Base-by-base conservation (phyloP, 2,329 filamentous ascomycete genomes). In the Fusarium paranaense region DNA sequence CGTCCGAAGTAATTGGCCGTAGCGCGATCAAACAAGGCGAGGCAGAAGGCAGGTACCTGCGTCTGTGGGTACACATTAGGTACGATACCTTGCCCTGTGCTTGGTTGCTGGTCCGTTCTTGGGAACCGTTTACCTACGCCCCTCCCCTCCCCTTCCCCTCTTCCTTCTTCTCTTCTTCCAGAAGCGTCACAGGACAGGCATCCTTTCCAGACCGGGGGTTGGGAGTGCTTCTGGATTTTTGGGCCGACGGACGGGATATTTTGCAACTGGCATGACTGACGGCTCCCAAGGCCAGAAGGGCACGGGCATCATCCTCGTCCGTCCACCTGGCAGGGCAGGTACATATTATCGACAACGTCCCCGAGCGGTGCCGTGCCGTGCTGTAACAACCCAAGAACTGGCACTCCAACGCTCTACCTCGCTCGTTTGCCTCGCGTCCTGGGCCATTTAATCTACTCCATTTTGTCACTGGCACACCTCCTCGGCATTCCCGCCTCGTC, bases 331-430 rank as follows among this genome's bases (percentile, higher is more conserved):
- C 71, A 64, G 76, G 72, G 63, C 71, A 64, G 76, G 76, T 78
- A 78, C 76, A 73, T 52, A 52, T 78, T 71, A 77, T 77, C 76
- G 65, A 63, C 69, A 78, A 71, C 71, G 59, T 77, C 76, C 76
- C 76, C 74, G 64, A 57, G 60, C 66, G 40, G 40, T 22, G 60
- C 66, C 56, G 59, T 71, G 70, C 40, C 60, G 59, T 71, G 70
- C 40, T 76, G 72, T 75, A 73, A 76, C 74, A 72, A 74, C 67
- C 42, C 74, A 68, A 70, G 77, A 76, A 73, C 72, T 47, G 42
- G 64, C 64, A 71, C 71, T 69, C 62, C 74, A 69, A 68, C 72
- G 42, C 72, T 67, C 68, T 45, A 64, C 66, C 63, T 68, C 50
- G 66, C 64, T 72, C 65, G 66, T 71, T 75, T 77, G 76, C 70